Base-by-base conservation (phyloP, 2,329 filamentous ascomycete genomes). In the Xylariales sp. region DNA sequence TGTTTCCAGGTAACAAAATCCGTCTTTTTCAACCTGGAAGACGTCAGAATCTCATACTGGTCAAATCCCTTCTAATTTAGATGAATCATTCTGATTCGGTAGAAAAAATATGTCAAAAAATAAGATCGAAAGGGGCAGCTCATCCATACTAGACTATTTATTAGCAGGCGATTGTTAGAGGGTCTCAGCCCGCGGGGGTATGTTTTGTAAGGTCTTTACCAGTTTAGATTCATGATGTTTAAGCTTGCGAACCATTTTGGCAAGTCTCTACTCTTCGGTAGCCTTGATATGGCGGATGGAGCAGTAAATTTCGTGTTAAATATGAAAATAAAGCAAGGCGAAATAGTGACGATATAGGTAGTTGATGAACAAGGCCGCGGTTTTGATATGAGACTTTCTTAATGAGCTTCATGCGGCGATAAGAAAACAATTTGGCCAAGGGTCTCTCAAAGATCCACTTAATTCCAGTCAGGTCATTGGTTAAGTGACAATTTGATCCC, bases 141-240 rank as follows among this genome's bases (percentile, higher is more conserved):
- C 64, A 8, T 52, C 28, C 67, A 62, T 70, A 69, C 69, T 70
- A 60, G 10, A 64, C 14, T 36, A 54, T 56, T 45, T 16, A 63
- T 72, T 69, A 72, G 68, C 61, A 67, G 18, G 43, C 57, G 9
- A 5, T 52, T 49, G 23, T 58, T 5, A 12, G 14, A n/a, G 16
- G n/a, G 30, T 30, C 14, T 23, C 10, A 16, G n/a, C 12, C 16
- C n/a, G 39, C 14, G 12, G 9, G 30, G 23, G 23, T 23, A 23
- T 23, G 39, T 6, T 48, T 32, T 52, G 16, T 12, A 58, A 43
- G 30, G 32, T 28, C 3, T 65, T 68, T 65, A 72, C 71, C 78
- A 98, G 91, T 87, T 96, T 97, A 80, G 96, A 90, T 89, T 99
- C 96, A 83, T 97, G 95, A 82, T 97, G 89, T 83, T 97, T 98